phyloP scores from a whole-genome alignment of 2,329 filamentous ascomycete genomes.

The Alternaria incomplexa region DNA sequence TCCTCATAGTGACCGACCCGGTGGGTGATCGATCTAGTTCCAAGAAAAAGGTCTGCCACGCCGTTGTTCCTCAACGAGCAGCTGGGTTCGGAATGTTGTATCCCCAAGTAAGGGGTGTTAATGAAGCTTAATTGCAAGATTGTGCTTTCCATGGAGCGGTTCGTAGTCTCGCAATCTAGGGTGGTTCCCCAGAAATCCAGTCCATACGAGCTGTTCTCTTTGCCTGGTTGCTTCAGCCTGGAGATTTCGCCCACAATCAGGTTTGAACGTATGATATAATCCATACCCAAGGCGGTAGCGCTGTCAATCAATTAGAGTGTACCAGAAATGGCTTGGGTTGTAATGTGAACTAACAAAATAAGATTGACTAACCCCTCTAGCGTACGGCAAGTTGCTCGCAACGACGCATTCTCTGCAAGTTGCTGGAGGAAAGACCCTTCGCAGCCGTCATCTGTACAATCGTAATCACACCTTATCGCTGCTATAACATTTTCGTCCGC shows the following conservation, averaged over 20 bases:
- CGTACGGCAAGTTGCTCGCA: no score
- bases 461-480: accelerated
- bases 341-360: no score
- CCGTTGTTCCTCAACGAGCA: neutral
- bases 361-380: no score
- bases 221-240: neutral
- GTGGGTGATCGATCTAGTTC: neutral
- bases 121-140: neutral
- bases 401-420: no score
- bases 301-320: no score
- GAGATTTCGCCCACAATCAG: neutral
- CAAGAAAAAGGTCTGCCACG: accelerated
- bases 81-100: accelerated
- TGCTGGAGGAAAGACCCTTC: no score
- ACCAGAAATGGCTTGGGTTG: no score
- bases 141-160: neutral
- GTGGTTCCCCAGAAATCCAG: neutral
- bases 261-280: neutral
- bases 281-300: no score
- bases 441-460: no score
- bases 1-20: neutral
- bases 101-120: no score
- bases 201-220: neutral
- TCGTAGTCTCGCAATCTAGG: neutral
- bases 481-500: neutral